Evolutionary conservation across 2,329 filamentous ascomycete genomes (phyloP).

Genomic region (Fonsecaea multimorphosa): DNA sequence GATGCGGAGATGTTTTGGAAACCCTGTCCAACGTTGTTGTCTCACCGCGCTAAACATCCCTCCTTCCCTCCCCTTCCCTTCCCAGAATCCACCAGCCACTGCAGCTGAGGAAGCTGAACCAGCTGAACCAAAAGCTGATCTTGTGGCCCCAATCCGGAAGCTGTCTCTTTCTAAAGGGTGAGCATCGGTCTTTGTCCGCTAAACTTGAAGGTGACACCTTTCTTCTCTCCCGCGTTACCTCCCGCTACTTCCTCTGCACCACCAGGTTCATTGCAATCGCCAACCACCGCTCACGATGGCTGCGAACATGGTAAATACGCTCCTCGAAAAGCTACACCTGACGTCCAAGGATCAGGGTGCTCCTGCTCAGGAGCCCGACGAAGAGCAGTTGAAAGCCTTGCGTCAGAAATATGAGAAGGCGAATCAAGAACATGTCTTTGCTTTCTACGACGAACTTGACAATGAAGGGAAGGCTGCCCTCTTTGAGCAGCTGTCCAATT

Average conservation of each 20-base stretch:
- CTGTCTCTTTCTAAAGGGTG: background rate
- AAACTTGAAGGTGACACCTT: conserved; percentile 15
- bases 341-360: conserved; percentile 44
- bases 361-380: conserved; percentile 59
- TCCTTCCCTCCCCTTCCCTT: background rate
- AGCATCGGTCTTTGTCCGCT: conserved; percentile 16
- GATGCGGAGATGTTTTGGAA: conserved; percentile 22
- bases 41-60: conserved; percentile 30
- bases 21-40: conserved; percentile 16
- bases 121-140: conserved; percentile 4
- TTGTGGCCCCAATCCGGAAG: background rate
- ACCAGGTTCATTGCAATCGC: conserved; percentile 10
- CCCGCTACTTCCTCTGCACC: background rate
- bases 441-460: conserved; percentile 82
- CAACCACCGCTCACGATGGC: conserved; percentile 46
- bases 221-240: background rate
- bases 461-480: conserved; percentile 75
- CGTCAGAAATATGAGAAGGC: conserved; percentile 75
- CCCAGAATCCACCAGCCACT: background rate
- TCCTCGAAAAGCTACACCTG: conserved; percentile 56
- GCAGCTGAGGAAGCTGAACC: conserved; percentile 8
- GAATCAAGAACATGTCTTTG: conserved; percentile 80
- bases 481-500: conserved; percentile 78
- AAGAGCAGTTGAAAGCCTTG: conserved; percentile 71
- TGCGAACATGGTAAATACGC: conserved; percentile 53